A percentile compares a stretch with the other conserved stretches of the same genome.
Conservation (phyloP, 352 stramenopile genomes). For the Globisporangium echinulatum region DNA sequence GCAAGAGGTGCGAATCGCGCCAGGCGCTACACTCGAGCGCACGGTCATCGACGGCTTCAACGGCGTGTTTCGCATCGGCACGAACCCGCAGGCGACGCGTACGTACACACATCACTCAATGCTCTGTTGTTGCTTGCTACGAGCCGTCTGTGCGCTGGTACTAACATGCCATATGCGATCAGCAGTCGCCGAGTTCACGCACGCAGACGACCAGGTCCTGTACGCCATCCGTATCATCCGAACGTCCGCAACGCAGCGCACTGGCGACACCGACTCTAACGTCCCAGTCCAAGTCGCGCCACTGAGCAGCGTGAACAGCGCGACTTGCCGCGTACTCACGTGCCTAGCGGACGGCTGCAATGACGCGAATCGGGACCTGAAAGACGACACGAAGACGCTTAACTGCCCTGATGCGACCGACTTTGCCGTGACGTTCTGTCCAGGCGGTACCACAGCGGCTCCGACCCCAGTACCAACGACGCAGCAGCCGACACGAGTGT, state of each 20-base stretch:
- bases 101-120: constrained; percentile 1
- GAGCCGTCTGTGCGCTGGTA: too few species aligned
- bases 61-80: constrained; percentile 19
- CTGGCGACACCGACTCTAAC: constrained; percentile 37
- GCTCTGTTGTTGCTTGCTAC: background rate
- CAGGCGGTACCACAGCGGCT: constrained; percentile 12
- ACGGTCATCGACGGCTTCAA: constrained; percentile 3
- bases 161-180: background rate
- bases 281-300: constrained; percentile 41
- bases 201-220: constrained; percentile 25
- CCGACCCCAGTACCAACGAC: constrained; percentile 10
- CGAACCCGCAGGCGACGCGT: constrained; percentile 16
- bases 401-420: constrained; percentile 24
- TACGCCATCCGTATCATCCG: constrained; percentile 53
- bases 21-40: constrained; percentile 2
- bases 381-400: constrained; percentile 38
- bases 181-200: constrained; percentile 37
- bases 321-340: constrained; percentile 22
- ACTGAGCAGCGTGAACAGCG: constrained; percentile 24
- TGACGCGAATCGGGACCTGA: constrained; percentile 56
- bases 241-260: constrained; percentile 21
- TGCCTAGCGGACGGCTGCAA: constrained; percentile 37
- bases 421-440: constrained; percentile 32
- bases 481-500: constrained; percentile 1
- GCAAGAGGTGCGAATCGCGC: background rate